These are phyloP conservation scores for Dryas octopetala DNA, from an alignment of 306 rosid genomes.

Conservation along the genomic window DNA sequence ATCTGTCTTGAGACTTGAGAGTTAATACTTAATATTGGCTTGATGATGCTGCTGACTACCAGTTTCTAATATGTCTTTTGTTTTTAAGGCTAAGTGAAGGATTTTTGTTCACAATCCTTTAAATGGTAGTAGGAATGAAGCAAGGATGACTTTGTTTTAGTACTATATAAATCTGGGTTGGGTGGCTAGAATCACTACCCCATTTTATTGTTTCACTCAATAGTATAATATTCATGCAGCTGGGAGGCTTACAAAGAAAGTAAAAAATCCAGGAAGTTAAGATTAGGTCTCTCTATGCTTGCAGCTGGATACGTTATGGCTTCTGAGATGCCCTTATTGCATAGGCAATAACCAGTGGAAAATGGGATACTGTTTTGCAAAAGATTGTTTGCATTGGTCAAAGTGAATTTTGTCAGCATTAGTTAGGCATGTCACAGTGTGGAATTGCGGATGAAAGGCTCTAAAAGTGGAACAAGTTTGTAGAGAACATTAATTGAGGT, in stretches of 20 bases:
- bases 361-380: background rate
- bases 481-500: background rate
- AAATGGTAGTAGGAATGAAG: background rate
- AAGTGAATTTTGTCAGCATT: background rate
- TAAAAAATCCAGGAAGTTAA: background rate
- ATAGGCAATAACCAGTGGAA: background rate
- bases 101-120: background rate
- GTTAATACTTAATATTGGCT: background rate
- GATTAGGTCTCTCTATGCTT: background rate
- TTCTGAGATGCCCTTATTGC: background rate
- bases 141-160: background rate
- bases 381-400: background rate
- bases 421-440: background rate
- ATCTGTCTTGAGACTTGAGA: background rate
- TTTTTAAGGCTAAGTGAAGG: background rate
- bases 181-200: background rate
- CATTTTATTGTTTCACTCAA: background rate
- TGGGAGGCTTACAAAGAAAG: background rate
- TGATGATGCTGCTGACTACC: background rate
- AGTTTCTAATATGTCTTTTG: background rate
- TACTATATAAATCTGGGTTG: no score
- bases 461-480: background rate
- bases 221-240: background rate
- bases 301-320: background rate
- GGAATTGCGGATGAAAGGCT: background rate